Evolutionary conservation across 1,284 basidiomycete genomes (phyloP), one percentile per base, ranked within the genome.

Genomic region (Malassezia nana): DNA sequence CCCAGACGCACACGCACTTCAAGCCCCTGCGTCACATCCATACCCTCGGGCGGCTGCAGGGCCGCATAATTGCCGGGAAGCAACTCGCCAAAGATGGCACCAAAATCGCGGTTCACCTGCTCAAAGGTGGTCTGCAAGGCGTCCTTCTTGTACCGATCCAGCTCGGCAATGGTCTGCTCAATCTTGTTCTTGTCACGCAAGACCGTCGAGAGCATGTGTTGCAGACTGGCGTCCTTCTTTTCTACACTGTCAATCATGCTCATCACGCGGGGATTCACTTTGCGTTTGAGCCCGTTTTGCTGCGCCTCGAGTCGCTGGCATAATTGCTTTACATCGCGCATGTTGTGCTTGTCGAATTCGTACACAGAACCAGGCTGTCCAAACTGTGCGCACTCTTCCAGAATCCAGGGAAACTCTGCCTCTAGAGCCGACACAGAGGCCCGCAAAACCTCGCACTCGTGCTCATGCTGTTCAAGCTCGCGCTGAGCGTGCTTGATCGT

Each of bases 221-320:
- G 87, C 52, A 94, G 78, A 20, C 82, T 81, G 0, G 81, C 76
- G 75, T 99, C 92, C 68, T 88, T 86, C 79, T 95, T 95, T 79
- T 98, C 94, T 38, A 92, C 88, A 53, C 89, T 95, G 66, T 96
- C 92, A 57, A 98, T 89, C 86, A 90, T 91, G 69, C 86, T 87
- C 78, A 95, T 83, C 48, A 91, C 90, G 75, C 94, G 94, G 6
- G 85, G 85, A 69, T 98, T 96, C 63, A 96, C 81, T 75, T 92
- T 94, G 78, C 90, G 89, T 76, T 87, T 89, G 83, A 90, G 84
- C 29, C 84, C 83, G 66, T 84, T 85, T 68, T 89, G 87, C 57
- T 84, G 80, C 43, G 82, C 79, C 65, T 89, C 84, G 16, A 96
- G 80, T 69, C 89, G 86, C 38, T 79, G 78, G 39, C 85, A 85